phyloP scores from a whole-genome alignment of 2,329 filamentous ascomycete species.

The Diatrype stigma region DNA sequence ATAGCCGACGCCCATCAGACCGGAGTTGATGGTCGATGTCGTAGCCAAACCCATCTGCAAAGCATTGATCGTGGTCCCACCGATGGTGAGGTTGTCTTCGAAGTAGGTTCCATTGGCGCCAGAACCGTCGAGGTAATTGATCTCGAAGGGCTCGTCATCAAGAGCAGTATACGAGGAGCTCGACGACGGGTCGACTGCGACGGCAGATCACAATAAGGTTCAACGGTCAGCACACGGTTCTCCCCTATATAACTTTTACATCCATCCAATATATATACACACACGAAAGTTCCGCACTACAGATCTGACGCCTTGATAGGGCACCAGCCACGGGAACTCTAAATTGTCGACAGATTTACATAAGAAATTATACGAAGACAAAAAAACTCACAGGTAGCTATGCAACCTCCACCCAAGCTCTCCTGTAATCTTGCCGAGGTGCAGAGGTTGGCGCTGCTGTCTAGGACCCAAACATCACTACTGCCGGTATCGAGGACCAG shows the following conservation, averaged over 20 bases:
- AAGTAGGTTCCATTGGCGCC: slow-evolving; percentile 55
- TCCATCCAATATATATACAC: too few species aligned
- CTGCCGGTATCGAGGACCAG: slow-evolving; percentile 61
- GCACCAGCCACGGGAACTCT: not conserved
- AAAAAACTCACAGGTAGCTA: slow-evolving; percentile 36
- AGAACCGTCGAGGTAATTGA: slow-evolving; percentile 57
- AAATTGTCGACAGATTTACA: not conserved
- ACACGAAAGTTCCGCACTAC: not conserved
- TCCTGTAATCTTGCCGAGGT: slow-evolving; percentile 30
- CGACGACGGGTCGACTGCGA: slow-evolving; percentile 34
- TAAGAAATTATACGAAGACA: not conserved
- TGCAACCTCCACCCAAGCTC: slow-evolving; percentile 30
- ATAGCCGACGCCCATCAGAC: slow-evolving; percentile 58
- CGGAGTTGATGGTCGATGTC: slow-evolving; percentile 44
- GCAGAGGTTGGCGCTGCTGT: slow-evolving; percentile 35
- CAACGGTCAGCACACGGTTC: not conserved
- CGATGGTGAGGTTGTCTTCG: slow-evolving; percentile 50
- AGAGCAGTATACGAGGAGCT: slow-evolving; percentile 48
- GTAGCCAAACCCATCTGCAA: slow-evolving; percentile 54
- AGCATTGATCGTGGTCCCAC: slow-evolving; percentile 41
- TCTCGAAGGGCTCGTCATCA: slow-evolving; percentile 45
- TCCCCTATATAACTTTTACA: not conserved
- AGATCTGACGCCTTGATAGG: not conserved
- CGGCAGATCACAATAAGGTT: not conserved
- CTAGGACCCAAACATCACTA: slow-evolving; percentile 57